Evolutionary conservation across 441 rosid genomes (phyloP), one percentile per base, ranked within the genome.

Genomic region (Bruguiera hainesii): DNA sequence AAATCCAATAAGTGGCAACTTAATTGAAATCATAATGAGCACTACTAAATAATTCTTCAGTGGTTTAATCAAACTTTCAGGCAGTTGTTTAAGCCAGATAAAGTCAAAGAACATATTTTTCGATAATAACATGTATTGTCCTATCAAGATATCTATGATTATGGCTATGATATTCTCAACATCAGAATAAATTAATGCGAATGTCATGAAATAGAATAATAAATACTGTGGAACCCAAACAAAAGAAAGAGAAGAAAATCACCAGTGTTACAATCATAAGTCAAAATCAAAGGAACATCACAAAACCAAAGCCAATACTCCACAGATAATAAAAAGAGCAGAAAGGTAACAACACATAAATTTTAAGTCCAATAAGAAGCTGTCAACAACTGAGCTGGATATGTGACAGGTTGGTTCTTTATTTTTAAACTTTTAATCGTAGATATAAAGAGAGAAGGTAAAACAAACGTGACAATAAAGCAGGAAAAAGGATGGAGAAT

Each of bases 81-180:
- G 35, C 7, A 23, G 58, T 4, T 4, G 3, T 21, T 20, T 13
- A 13, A 52, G 18, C 5, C 42, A 1, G 7, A 11, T n/a, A 23
- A 65, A 33, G n/a, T 65, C 31, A 60, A 26, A 63, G 35, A 46
- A 56, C 21, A 3, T 6, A 16, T 20, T 23, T 7, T 65, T 65
- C 2, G 18, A 42, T 42, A 11, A 42, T 0, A 42, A 20, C 42
- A n/a, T 10, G 5, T 16, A 51, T 49, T 25, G 48, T 23, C 71
- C 56, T 30, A 61, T 50, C 7, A 29, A 21, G 57, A 61, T 51
- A 74, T 52, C 56, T 61, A 68, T 42, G 72, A 60, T 61, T 21
- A 11, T 0, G 18, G 48, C 48, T 11, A 42, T 42, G 48, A 42
- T 13, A 73, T 58, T 63, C 67, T 78, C 50, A 76, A 64, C 13